Conservation (phyloP, 768 basidiomycete genomes). For the Tephrocybe rancida region DNA sequence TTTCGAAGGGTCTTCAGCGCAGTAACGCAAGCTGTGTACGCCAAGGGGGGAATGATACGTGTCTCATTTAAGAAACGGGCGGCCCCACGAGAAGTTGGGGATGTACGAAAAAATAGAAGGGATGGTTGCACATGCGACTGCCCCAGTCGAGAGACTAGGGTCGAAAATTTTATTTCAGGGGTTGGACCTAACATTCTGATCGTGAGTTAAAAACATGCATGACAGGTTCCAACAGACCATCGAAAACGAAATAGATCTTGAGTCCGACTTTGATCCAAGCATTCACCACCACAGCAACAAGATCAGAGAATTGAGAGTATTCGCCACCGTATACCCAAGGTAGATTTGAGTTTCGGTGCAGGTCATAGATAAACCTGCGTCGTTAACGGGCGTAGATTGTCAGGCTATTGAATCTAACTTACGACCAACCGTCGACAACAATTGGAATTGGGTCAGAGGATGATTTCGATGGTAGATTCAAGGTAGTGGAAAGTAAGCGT, state of each 20-base stretch:
- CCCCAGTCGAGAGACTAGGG: constrained; percentile 58
- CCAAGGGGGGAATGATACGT: constrained; percentile 74
- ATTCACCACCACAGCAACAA: constrained; percentile 52
- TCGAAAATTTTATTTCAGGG: constrained; percentile 74
- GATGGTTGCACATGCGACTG: constrained; percentile 62
- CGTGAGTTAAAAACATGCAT: constrained; percentile 15
- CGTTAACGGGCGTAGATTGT: constrained; percentile 9
- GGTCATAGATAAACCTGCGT: constrained; percentile 72
- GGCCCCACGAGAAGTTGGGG: constrained; percentile 58
- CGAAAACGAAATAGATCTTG: constrained; percentile 76
- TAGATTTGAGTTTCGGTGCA: constrained; percentile 59
- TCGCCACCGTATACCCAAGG: constrained; percentile 91
- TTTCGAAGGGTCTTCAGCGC: constrained; percentile 45
- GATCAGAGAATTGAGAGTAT: constrained; percentile 55
- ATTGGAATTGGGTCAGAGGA: constrained; percentile 41
- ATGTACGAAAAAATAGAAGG: constrained; percentile 82
- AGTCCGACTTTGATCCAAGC: constrained; percentile 74
- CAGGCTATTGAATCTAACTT: constrained; percentile 37
- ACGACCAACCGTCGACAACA: constrained; percentile 90
- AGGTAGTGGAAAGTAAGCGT: constrained; percentile 39
- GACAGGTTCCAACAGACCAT: constrained; percentile 52
- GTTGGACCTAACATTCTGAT: constrained; percentile 52
- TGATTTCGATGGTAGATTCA: constrained; percentile 19
- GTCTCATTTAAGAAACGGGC: constrained; percentile 72
- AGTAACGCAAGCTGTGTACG: constrained; percentile 57